Evolutionary conservation across 192 early-diverging fungal species (phyloP), one percentile per base, ranked within the genome.

Genomic region (Coemansia sp.): DNA sequence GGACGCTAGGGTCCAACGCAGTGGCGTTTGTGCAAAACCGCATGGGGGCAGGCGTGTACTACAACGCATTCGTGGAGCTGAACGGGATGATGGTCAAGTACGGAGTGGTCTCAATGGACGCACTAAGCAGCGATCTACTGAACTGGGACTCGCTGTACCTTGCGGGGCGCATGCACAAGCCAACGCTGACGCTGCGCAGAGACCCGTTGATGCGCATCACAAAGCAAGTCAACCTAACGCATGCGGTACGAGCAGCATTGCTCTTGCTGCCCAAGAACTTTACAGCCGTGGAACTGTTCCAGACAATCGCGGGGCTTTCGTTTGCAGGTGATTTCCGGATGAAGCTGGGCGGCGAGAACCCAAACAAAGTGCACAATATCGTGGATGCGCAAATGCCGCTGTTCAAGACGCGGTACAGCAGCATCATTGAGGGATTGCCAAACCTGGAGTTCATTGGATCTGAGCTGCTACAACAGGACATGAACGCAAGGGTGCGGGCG

Each of bases 111-210:
- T 92, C 92, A 5, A 92, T 97, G 73, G 90, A 95, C 69, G 83
- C 82, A 20, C 76, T 99, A 20, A 89, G 90, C 63, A 85, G 85
- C 68, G 97, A 99, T 67, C 71, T 99, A 48, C 77, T 89, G 35
- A 89, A 97, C 78, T 99, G 97, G 97, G 91, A 95, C 56, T 90
- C 92, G 4, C 79, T 98, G 61, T 99, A 99, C 74, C 66, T 98
- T 7, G 94, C 97, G 5, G 97, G 97, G 2, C 88, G 97, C 49
- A 88, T 99, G 86, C 96, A 98, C 62, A 99, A 99, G 69, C 97
- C 97, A 20, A 78, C 74, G 20, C 65, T 85, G 34, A 80, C 74
- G 7, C 42, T 83, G 64, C 68, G 76, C 6, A 63, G 71, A 9
- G 82, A 85, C 65, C 70, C 76, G 22, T 52, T 81, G 11, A 74